Percentiles rank a stretch among this genome's conserved stretches.
Evolutionary conservation across 306 rosid genomes (phyloP).

Genomic region (Myrica gale): DNA sequence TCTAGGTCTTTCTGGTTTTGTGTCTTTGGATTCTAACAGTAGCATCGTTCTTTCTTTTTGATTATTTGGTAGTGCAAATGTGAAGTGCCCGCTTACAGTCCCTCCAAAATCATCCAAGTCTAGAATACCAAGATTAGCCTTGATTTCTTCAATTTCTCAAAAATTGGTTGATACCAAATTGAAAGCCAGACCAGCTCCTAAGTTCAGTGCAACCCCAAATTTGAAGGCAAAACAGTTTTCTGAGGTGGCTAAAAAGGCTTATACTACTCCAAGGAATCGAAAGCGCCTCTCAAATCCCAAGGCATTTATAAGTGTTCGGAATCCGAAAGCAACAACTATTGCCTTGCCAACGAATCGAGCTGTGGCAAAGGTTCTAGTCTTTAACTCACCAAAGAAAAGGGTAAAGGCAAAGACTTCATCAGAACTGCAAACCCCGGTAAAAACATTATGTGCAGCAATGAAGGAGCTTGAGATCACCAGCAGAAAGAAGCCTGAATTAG

Average conservation of each 20-base stretch:
- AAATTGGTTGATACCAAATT: constrained; percentile 37
- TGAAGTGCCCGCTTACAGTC: constrained; percentile 81
- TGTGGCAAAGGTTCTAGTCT: constrained; percentile 66
- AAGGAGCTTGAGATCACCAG: constrained; percentile 63
- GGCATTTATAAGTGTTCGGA: constrained; percentile 71
- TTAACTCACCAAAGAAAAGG: constrained; percentile 73
- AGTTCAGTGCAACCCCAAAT: constrained; percentile 57
- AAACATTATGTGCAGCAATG: constrained; percentile 66
- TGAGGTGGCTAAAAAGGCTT: constrained; percentile 46
- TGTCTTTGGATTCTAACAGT: background rate
- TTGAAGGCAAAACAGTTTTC: constrained; percentile 55
- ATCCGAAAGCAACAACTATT: constrained; percentile 43
- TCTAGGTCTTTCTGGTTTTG: background rate
- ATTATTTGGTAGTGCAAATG: constrained; percentile 35
- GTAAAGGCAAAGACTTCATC: constrained; percentile 41
- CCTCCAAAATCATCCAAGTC: constrained; percentile 69
- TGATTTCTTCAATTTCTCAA: constrained; percentile 62
- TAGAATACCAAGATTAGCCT: constrained; percentile 68
- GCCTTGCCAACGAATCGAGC: constrained; percentile 55
- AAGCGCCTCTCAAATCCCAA: constrained; percentile 52
- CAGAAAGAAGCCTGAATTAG: constrained; percentile 52
- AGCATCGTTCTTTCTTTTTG: background rate
- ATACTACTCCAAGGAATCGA: constrained; percentile 79
- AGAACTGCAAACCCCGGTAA: constrained; percentile 55
- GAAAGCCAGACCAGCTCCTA: constrained; percentile 42